Base-by-base conservation (phyloP, 2,329 filamentous ascomycete species). In the Endoconidiophora polonica region DNA sequence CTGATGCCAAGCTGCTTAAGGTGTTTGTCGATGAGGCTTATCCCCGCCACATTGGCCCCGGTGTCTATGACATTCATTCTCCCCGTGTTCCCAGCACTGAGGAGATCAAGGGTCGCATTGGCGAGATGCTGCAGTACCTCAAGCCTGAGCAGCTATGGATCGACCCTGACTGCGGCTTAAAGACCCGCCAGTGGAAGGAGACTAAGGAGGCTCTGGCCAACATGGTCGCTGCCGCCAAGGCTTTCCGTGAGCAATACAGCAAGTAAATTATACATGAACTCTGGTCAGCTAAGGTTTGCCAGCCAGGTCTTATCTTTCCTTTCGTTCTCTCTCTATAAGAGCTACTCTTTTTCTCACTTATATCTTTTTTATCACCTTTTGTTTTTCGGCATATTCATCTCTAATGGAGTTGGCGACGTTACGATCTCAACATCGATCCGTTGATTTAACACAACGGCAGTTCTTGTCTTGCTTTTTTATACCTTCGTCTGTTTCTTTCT, bases 11-110 rank as follows among this genome's bases (percentile, higher is more conserved):
- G 83, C 82, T 98, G 59, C 83, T 98, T 66, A 84, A 90, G 72
- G 91, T 98, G 68, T 98, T 98, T 66, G 86, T 95, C 60, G 90
- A 96, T 68, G 85, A 91, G 71, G 85, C 82, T 55, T 96, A 96
- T 76, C 90, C 88, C 59, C 86, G 90, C 63, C 90, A 98, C 77
- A 98, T 98, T 61, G 91, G 91, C 57, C 91, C 91, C 57, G 91
- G 90, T 82, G 91, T 98, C 69, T 98, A 96, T 69, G 91, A 98
- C 72, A 98, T 98, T 74, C 91, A 98, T 84, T 94, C 86, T 58
- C 91, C 91, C 59, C 90, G 91, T 84, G 79, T 98, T 55, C 91
- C 91, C 64, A 83, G 80, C 66, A 85, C 95, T 80, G 77, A 94
- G 73, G 91, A 98, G 81, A 94, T 98, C 77, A 90, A 86, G 79